phyloP scores from a whole-genome alignment of 441 rosid genomes.

The Omphalea diandra region DNA sequence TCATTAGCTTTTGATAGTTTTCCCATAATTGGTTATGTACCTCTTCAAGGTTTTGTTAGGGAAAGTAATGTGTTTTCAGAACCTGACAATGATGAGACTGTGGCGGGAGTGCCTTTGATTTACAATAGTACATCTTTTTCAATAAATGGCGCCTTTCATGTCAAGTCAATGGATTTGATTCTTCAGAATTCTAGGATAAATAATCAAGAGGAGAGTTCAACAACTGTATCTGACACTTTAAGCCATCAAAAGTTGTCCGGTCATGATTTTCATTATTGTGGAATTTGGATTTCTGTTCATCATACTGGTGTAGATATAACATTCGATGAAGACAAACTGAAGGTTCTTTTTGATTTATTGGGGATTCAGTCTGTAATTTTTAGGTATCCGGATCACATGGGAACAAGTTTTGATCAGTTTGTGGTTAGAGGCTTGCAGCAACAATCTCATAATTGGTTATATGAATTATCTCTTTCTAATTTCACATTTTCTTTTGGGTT shows the following conservation, averaged over 20 bases:
- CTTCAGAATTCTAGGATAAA: slow-evolving; percentile 53
- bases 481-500: slow-evolving; percentile 47
- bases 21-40: slow-evolving; percentile 34
- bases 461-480: slow-evolving; percentile 63
- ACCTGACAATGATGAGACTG: slow-evolving; percentile 34
- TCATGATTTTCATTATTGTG: slow-evolving; percentile 40
- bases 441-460: slow-evolving; percentile 52
- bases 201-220: slow-evolving; percentile 32
- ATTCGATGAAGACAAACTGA: slow-evolving; percentile 52
- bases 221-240: slow-evolving; percentile 35
- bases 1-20: slow-evolving; percentile 40
- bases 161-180: slow-evolving; percentile 57
- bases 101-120: slow-evolving; percentile 36
- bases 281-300: slow-evolving; percentile 63
- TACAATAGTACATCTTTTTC: slow-evolving; percentile 34
- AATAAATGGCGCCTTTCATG: slow-evolving; percentile 50
- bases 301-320: slow-evolving; percentile 43
- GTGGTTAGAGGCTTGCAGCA: slow-evolving; percentile 39
- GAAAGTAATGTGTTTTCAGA: slow-evolving; percentile 39
- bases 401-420: slow-evolving; percentile 47
- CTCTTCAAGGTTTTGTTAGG: slow-evolving; percentile 42
- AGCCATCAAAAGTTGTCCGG: slow-evolving; percentile 31
- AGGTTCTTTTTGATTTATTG: slow-evolving; percentile 41
- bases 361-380: slow-evolving; percentile 52
- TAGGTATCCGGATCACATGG: slow-evolving; percentile 44